Percentiles rank a stretch among this genome's conserved stretches.
phyloP scores from a whole-genome alignment of 2,329 filamentous ascomycete species.

The Mariannaea elegans region DNA sequence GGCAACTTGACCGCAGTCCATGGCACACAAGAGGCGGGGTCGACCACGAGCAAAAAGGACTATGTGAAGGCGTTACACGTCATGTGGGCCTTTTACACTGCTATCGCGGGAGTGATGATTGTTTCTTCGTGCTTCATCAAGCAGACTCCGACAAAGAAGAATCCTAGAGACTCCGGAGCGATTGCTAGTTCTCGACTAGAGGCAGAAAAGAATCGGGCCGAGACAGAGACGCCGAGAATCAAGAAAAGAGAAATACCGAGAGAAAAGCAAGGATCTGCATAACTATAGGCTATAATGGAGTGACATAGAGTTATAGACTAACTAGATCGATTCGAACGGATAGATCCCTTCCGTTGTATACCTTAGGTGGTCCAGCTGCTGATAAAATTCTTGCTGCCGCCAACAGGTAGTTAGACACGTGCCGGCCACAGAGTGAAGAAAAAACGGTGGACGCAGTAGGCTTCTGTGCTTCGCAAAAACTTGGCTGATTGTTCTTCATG shows the following conservation, averaged over 20 bases:
- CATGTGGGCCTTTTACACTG: constrained; percentile 35
- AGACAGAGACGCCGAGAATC: not conserved
- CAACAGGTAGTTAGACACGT: too few species aligned
- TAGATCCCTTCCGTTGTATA: not conserved
- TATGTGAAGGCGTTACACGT: constrained; percentile 28
- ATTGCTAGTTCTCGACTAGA: not conserved
- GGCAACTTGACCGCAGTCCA: constrained; percentile 28
- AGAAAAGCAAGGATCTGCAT: not conserved
- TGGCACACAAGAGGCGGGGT: not conserved
- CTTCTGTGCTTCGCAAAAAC: too few species aligned
- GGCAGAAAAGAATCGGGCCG: not conserved
- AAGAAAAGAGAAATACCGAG: not conserved
- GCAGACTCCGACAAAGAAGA: constrained; percentile 18
- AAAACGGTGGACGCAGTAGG: too few species aligned
- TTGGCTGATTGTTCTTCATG: too few species aligned
- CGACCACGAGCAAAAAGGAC: constrained; percentile 19
- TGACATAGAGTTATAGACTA: not conserved
- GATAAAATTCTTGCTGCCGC: too few species aligned
- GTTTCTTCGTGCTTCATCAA: constrained; percentile 25
- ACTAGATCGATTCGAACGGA: not conserved
- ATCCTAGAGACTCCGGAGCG: not conserved
- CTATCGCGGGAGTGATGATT: constrained; percentile 25
- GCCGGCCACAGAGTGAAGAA: too few species aligned
- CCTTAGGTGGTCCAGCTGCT: too few species aligned
- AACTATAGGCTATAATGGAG: not conserved